phyloP scores from a whole-genome alignment of 176 grass and related monocot species.

The Carex kokanica region DNA sequence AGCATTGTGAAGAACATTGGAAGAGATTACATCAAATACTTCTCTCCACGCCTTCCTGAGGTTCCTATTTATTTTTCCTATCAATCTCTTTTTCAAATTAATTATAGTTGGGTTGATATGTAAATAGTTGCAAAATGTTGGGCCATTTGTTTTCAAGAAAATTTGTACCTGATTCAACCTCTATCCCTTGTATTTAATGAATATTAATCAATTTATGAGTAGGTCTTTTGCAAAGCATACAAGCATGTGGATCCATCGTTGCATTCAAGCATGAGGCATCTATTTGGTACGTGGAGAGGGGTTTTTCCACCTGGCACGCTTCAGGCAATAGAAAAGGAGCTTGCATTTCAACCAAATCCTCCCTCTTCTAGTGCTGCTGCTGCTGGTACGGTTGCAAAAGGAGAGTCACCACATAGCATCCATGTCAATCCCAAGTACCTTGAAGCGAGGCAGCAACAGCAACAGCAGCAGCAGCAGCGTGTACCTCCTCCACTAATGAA shows the following conservation, averaged over 20 bases:
- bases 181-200: neutral
- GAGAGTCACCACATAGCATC: slow-evolving; percentile 66
- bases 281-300: slow-evolving; percentile 99
- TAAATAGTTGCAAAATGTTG: neutral
- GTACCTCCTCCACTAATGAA: slow-evolving; percentile 6
- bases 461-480: slow-evolving; percentile 57
- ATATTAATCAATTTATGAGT: neutral
- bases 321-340: slow-evolving; percentile 86
- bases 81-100: neutral
- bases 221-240: slow-evolving; percentile 99
- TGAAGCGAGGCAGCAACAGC: slow-evolving; percentile 73
- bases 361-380: slow-evolving; percentile 6
- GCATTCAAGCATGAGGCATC: slow-evolving; percentile 94
- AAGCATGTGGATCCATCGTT: slow-evolving; percentile 77
- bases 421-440: slow-evolving; percentile 99
- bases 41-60: slow-evolving; percentile 78
- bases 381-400: slow-evolving; percentile 10
- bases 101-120: neutral
- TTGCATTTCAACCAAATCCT: slow-evolving; percentile 61
- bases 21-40: slow-evolving; percentile 93
- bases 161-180: neutral
- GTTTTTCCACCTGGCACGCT: slow-evolving; percentile 70
- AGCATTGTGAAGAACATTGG: slow-evolving; percentile 99
- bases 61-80: slow-evolving; percentile 34
- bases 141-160: neutral